These are phyloP conservation scores for Geotrichum bryndzae DNA, from an alignment of 1,139 yeast genomes.

Conservation along the genomic window DNA sequence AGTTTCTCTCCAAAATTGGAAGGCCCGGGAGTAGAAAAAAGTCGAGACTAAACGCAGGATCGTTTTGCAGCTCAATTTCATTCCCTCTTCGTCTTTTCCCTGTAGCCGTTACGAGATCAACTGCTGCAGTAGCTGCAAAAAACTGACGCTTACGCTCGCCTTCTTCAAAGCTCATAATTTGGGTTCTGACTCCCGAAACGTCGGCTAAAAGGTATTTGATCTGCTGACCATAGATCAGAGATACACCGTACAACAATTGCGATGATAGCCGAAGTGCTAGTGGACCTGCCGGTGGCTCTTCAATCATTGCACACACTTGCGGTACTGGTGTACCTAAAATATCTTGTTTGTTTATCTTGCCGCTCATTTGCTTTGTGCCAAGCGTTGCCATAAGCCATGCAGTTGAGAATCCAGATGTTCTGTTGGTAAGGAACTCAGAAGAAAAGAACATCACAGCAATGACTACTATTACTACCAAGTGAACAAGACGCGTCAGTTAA, in stretches of 20 bases:
- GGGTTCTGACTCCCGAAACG: background rate
- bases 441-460: slow-evolving; percentile 16
- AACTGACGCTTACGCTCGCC: background rate
- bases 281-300: slow-evolving; percentile 12
- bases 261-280: slow-evolving; percentile 16
- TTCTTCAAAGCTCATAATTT: background rate
- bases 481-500: no score
- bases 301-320: slow-evolving; percentile 15
- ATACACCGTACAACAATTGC: slow-evolving; percentile 14
- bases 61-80: slow-evolving; percentile 10
- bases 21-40: slow-evolving; percentile 10
- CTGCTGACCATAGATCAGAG: slow-evolving; percentile 15
- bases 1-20: background rate
- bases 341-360: slow-evolving; percentile 4
- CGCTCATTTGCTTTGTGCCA: slow-evolving; percentile 9
- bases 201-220: slow-evolving; percentile 10
- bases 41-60: slow-evolving; percentile 13
- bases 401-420: slow-evolving; percentile 15
- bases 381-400: slow-evolving; percentile 18
- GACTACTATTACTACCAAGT: background rate
- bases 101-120: background rate
- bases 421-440: slow-evolving; percentile 11
- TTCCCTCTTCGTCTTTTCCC: background rate
- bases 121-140: background rate
- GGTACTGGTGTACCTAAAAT: slow-evolving; percentile 13